Percentiles rank a stretch among this genome's conserved stretches.
phyloP scores from a whole-genome alignment of 2,329 filamentous ascomycete genomes.

The Pseudogymnoascus sp. region DNA sequence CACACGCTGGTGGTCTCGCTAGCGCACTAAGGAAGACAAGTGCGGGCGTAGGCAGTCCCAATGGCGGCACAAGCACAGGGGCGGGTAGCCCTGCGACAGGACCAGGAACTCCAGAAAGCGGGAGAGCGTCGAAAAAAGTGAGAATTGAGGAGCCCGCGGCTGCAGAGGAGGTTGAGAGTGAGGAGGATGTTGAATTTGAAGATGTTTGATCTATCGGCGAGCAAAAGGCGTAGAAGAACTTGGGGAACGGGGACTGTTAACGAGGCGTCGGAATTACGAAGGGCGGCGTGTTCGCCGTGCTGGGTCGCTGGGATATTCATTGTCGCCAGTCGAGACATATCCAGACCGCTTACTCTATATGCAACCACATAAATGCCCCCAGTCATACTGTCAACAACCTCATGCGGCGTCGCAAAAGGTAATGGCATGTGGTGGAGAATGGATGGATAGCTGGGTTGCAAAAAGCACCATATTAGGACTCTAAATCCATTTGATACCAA shows the following conservation, averaged over 20 bases:
- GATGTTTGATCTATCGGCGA: conserved; percentile 36
- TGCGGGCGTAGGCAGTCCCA: conserved; percentile 17
- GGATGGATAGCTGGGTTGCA: neutral
- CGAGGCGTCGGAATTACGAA: neutral
- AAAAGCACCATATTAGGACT: neutral
- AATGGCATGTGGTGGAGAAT: neutral
- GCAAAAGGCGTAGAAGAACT: neutral
- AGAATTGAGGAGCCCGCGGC: conserved; percentile 43
- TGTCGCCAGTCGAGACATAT: neutral
- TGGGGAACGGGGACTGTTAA: neutral
- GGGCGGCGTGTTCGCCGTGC: neutral
- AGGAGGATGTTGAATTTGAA: conserved; percentile 53
- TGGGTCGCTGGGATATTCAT: neutral
- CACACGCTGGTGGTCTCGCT: conserved; percentile 15
- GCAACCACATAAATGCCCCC: neutral
- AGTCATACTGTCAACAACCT: neutral
- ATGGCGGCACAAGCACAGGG: conserved; percentile 27
- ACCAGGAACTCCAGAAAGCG: conserved; percentile 35
- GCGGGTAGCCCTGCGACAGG: conserved; percentile 29
- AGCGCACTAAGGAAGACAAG: conserved; percentile 27
- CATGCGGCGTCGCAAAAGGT: neutral
- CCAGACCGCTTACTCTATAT: neutral
- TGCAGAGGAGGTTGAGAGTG: conserved; percentile 39
- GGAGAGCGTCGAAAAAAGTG: conserved; percentile 50
- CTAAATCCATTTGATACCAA: neutral